Percentiles rank a stretch among this genome's conserved stretches.
Evolutionary conservation across 352 stramenopile genomes (phyloP).

Genomic region (Aphanomyces invadans): DNA sequence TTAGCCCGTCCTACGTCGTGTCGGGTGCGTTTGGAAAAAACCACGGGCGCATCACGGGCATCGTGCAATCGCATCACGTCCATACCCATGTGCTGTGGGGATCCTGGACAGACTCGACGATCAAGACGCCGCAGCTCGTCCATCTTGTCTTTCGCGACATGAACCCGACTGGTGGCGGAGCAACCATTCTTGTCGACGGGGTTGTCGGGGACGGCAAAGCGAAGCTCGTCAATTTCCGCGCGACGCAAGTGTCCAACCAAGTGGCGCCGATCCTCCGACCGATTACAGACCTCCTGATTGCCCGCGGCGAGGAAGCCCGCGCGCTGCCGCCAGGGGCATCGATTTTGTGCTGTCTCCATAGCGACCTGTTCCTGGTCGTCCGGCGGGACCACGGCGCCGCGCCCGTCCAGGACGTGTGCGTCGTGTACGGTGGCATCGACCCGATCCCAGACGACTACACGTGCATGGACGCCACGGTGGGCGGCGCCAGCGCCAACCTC

Average conservation of each 20-base stretch:
- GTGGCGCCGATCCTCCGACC: conserved; percentile 65
- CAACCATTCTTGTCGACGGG: conserved; percentile 46
- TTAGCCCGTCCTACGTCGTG: conserved; percentile 46
- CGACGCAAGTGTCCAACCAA: conserved; percentile 43
- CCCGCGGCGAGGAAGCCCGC: conserved; percentile 54
- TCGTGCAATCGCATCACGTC: conserved; percentile 10
- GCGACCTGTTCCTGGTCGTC: conserved; percentile 54
- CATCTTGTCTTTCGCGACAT: conserved; percentile 52
- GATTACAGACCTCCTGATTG: conserved; percentile 59
- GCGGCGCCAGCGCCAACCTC: conserved; percentile 65
- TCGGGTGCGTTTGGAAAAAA: conserved; percentile 51
- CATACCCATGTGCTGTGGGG: conserved; percentile 34
- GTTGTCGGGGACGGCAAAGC: conserved; percentile 64
- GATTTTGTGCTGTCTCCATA: not conserved
- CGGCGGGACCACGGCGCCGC: conserved; percentile 37
- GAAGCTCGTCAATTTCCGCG: conserved; percentile 43
- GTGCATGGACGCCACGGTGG: conserved; percentile 60
- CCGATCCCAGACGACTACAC: conserved; percentile 67
- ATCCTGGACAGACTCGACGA: conserved; percentile 65
- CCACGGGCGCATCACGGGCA: conserved; percentile 52
- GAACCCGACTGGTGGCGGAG: conserved; percentile 3
- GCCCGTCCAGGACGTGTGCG: conserved; percentile 58
- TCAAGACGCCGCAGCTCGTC: conserved; percentile 64
- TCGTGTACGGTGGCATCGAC: conserved; percentile 84
- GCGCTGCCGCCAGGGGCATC: not conserved